Percentiles rank a stretch among this genome's conserved stretches.
These are phyloP conservation scores for Discostella pseudostelligera DNA, from an alignment of 108 stramenopile genomes.

Conservation along the genomic window DNA sequence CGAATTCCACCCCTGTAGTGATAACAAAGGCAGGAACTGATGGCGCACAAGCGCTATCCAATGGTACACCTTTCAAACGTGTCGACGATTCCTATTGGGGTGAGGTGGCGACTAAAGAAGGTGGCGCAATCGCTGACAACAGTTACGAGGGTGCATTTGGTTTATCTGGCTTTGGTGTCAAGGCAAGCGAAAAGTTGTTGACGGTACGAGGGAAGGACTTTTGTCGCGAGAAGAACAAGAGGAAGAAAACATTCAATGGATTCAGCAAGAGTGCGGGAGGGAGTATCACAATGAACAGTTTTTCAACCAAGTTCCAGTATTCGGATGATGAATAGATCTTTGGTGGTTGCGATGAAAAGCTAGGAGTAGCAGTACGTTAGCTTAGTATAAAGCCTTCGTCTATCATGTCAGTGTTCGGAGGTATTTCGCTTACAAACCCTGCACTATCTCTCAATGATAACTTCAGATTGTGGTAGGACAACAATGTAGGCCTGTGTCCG, in stretches of 20 bases:
- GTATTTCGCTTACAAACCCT: constrained; percentile 32
- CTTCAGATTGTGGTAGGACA: constrained; percentile 64
- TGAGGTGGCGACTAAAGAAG: constrained; percentile 82
- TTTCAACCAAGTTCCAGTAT: constrained; percentile 77
- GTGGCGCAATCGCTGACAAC: constrained; percentile 92
- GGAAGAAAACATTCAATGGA: constrained; percentile 94
- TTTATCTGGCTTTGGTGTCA: constrained; percentile 91
- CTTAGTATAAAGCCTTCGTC: constrained; percentile 48
- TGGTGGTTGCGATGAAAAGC: neutral
- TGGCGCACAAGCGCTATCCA: constrained; percentile 82
- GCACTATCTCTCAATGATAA: constrained; percentile 41
- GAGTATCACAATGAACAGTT: constrained; percentile 67
- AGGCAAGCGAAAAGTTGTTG: constrained; percentile 90
- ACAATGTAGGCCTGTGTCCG: constrained; percentile 80
- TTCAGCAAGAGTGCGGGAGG: constrained; percentile 74
- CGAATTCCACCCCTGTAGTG: constrained; percentile 18
- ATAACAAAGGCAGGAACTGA: constrained; percentile 74
- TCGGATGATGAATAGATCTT: constrained; percentile 45
- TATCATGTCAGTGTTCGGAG: constrained; percentile 11
- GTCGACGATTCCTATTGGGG: constrained; percentile 94
- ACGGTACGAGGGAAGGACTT: constrained; percentile 97
- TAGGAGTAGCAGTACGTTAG: too few species aligned
- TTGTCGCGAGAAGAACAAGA: constrained; percentile 98
- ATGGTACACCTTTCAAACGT: constrained; percentile 92
- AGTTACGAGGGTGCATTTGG: constrained; percentile 94